These are phyloP conservation scores for Tulasnella sp. DNA, from an alignment of 768 basidiomycete genomes.

Conservation along the genomic window DNA sequence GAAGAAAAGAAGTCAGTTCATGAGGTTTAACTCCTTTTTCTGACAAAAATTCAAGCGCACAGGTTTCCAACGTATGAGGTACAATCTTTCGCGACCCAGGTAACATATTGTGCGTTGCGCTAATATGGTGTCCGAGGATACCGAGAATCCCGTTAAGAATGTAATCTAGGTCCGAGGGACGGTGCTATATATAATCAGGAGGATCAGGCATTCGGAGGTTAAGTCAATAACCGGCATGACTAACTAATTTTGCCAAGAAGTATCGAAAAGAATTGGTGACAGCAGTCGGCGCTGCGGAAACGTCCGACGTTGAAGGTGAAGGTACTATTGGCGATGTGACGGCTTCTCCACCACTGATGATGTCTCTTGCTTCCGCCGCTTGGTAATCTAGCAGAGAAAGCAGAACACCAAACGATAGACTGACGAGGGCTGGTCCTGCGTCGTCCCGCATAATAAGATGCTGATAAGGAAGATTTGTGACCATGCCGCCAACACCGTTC, in stretches of 20 bases:
- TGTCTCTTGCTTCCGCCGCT: conserved; percentile 57
- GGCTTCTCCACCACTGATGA: neutral
- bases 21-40: neutral
- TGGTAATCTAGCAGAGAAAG: conserved; percentile 72
- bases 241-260: conserved; percentile 79
- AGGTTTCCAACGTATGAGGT: conserved; percentile 71
- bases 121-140: conserved; percentile 56
- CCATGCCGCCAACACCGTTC: conserved; percentile 15
- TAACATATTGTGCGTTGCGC: conserved; percentile 57
- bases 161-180: conserved; percentile 79
- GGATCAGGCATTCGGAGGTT: conserved; percentile 15
- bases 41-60: conserved; percentile 36
- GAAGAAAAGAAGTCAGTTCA: conserved; percentile 1
- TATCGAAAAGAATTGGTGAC: conserved; percentile 84
- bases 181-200: conserved; percentile 47
- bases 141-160: conserved; percentile 55
- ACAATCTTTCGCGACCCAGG: conserved; percentile 79
- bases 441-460: conserved; percentile 82
- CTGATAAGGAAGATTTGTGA: conserved; percentile 66
- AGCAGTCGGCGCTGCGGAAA: conserved; percentile 25
- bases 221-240: conserved; percentile 22
- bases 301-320: conserved; percentile 32
- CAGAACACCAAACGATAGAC: conserved; percentile 65
- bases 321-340: conserved; percentile 27
- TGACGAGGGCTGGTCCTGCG: conserved; percentile 55